Conservation (phyloP, 2,329 filamentous ascomycete species). For the Helotiales sp. region DNA sequence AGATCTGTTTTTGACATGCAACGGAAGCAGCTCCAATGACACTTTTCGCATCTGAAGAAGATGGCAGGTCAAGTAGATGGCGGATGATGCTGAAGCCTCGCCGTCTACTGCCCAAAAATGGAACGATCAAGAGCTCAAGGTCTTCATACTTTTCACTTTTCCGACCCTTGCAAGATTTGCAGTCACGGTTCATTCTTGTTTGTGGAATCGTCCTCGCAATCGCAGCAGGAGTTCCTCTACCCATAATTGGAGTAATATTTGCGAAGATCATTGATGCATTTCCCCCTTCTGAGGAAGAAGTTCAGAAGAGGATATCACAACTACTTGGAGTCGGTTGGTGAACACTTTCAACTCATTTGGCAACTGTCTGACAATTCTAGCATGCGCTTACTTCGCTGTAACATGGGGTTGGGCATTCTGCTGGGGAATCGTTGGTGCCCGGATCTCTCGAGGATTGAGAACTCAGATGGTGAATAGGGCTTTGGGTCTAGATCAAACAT, state of each 20-base stretch:
- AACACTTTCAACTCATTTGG: not conserved
- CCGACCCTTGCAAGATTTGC: conserved; percentile 48
- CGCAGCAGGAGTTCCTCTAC: conserved; percentile 65
- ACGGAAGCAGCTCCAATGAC: conserved; percentile 23
- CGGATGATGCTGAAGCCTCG: conserved; percentile 20
- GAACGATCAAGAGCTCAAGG: conserved; percentile 48
- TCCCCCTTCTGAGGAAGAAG: conserved; percentile 51
- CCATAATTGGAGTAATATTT: conserved; percentile 67
- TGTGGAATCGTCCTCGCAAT: conserved; percentile 53
- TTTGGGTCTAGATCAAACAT: conserved; percentile 56
- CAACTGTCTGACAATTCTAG: conserved; percentile 32
- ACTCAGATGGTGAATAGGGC: conserved; percentile 52
- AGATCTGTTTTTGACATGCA: conserved; percentile 7
- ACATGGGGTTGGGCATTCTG: conserved; percentile 55
- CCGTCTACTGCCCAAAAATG: conserved; percentile 44
- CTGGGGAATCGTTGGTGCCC: conserved; percentile 56
- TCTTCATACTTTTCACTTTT: conserved; percentile 56
- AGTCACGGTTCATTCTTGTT: conserved; percentile 45
- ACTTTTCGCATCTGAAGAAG: conserved; percentile 14
- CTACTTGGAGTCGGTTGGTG: conserved; percentile 42
- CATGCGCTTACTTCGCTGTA: conserved; percentile 53
- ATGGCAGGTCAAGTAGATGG: conserved; percentile 21
- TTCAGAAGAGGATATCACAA: conserved; percentile 48
- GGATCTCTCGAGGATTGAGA: conserved; percentile 52
- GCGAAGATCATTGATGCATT: conserved; percentile 66